Base-by-base conservation (phyloP, 768 basidiomycete species). In the Trichaptum fuscoviolaceum region DNA sequence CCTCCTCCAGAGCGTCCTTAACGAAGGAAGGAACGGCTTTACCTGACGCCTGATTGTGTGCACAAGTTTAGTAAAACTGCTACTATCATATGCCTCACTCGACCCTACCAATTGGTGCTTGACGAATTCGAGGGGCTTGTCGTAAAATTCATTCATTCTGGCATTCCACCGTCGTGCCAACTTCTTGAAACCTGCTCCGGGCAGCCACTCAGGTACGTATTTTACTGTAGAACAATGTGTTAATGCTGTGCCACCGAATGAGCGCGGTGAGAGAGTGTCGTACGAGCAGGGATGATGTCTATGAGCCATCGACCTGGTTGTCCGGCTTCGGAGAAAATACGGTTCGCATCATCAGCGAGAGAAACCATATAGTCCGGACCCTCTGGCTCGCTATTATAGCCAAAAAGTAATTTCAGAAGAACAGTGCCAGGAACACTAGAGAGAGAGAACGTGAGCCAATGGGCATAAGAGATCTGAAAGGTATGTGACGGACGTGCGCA, bases 91-190 rank as follows among this genome's bases (percentile, higher is more conserved):
- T n/a, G n/a, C n/a, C n/a, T n/a, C n/a, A 12, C 10, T 2, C 12
- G 10, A 23, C 6, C 65, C 18, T 63, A 42, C 23, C 65, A 52
- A 2, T 35, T 58, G 25, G 24, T 17, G 59, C 75, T 85, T 84
- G 64, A 87, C 82, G 62, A 78, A 85, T 57, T 84, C 82, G 65
- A 83, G 91, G 7, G 90, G 89, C 65, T 77, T 77, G 34, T 91
- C 84, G n/a, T 87, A 85, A 63, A 87, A 88, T 68, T 86, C 85
- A 61, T 85, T 81, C 75, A 90, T 83, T 75, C 82, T 83, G 34
- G 79, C 80, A 73, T 84, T 89, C 90, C 90, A 91, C 10, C 67
- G 71, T 8, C 66, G 75, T 0, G 89, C 88, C 66, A 87, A 87
- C 23, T 77, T 75, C 73, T 85, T 84, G 77, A 92, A 93, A 1